Conservation (phyloP, 441 rosid species). For the Erysimum cheiri region DNA sequence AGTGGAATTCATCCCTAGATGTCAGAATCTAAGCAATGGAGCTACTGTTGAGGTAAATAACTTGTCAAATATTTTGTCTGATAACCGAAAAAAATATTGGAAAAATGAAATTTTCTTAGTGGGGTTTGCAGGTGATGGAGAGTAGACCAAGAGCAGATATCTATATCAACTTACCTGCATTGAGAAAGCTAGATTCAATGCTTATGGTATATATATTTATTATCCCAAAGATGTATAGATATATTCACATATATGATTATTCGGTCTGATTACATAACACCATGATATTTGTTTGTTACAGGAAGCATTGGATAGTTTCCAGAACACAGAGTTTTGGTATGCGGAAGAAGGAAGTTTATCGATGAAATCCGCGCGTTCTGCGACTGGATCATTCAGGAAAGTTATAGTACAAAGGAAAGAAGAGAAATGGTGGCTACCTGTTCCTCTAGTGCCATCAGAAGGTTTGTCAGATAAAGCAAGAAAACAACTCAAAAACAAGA, state of each 20-base stretch:
- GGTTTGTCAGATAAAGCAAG: conserved; percentile 67
- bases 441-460: conserved; percentile 69
- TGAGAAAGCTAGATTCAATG: conserved; percentile 71
- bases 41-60: conserved; percentile 57
- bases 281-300: conserved; percentile 41
- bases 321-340: conserved; percentile 70
- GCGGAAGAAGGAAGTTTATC: conserved; percentile 79
- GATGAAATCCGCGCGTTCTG: conserved; percentile 61
- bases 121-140: conserved; percentile 57
- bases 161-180: conserved; percentile 70
- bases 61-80: conserved; percentile 8
- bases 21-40: conserved; percentile 56
- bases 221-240: not conserved
- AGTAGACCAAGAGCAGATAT: conserved; percentile 71
- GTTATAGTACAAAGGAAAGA: conserved; percentile 73
- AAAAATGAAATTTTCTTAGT: not conserved
- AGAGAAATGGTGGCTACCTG: conserved; percentile 89
- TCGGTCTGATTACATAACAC: not conserved
- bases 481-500: conserved; percentile 61
- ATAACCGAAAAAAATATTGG: not conserved
- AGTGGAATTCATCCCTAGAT: conserved; percentile 59
- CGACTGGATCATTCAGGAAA: conserved; percentile 71
- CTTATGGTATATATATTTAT: conserved; percentile 50
- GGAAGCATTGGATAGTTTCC: conserved; percentile 74
- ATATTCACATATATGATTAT: not conserved